A percentile compares a stretch with the other conserved stretches of the same genome.
Conservation (phyloP, 257 asterid species). For the Nemophila menziesii region DNA sequence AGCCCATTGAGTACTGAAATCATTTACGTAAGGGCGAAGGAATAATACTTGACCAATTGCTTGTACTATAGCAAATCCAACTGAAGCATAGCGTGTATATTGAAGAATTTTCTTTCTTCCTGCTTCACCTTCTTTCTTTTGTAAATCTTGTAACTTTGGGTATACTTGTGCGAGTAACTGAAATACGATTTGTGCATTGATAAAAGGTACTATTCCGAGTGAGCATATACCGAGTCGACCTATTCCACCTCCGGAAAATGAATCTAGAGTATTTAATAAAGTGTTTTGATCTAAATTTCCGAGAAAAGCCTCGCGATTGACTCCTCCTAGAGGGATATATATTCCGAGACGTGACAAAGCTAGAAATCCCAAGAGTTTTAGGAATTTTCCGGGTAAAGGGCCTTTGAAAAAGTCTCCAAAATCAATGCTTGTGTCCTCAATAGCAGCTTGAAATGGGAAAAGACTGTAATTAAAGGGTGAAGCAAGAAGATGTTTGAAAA, state of each 20-base stretch:
- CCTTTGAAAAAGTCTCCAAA: constrained; percentile 97
- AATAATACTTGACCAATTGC: constrained; percentile 88
- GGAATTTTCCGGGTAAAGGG: constrained; percentile 90
- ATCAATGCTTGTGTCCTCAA: constrained; percentile 94
- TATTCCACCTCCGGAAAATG: constrained; percentile 97
- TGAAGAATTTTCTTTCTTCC: constrained; percentile 92
- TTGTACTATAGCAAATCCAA: constrained; percentile 96
- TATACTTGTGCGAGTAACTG: constrained; percentile 92
- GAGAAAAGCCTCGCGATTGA: constrained; percentile 77
- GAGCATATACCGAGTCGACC: constrained; percentile 97
- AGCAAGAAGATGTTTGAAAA: constrained; percentile 11
- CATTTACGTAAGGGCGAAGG: constrained; percentile 90
- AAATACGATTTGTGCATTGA: constrained; percentile 93
- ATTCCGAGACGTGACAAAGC: constrained; percentile 90
- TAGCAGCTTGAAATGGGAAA: constrained; percentile 78
- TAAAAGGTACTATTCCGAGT: constrained; percentile 94
- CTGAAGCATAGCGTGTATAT: constrained; percentile 98
- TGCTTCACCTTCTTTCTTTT: constrained; percentile 93
- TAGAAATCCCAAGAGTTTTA: constrained; percentile 77
- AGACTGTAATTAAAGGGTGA: constrained; percentile 45
- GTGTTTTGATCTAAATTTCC: constrained; percentile 91
- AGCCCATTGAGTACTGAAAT: constrained; percentile 84
- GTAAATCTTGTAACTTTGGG: constrained; percentile 95
- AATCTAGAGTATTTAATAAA: constrained; percentile 81
- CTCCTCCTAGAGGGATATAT: constrained; percentile 96